Conservation (phyloP, 2,329 filamentous ascomycete species). For the Talaromyces sp. region DNA sequence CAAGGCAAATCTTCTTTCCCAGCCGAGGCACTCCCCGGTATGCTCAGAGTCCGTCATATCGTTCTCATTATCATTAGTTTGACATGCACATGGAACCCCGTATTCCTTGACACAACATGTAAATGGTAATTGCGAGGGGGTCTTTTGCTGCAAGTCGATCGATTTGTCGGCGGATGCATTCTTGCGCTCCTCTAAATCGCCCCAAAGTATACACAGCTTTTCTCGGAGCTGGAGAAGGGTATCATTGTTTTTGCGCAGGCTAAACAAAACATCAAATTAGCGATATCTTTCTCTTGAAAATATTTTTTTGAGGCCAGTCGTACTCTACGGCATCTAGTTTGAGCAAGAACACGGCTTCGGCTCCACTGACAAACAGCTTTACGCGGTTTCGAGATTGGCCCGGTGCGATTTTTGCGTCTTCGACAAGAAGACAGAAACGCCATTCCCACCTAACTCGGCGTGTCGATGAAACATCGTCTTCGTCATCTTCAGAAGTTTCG, state of each 20-base stretch:
- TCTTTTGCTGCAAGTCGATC: slow-evolving; percentile 14
- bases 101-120: slow-evolving; percentile 69
- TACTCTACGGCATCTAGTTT: slow-evolving; percentile 53
- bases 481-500: slow-evolving; percentile 25
- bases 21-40: slow-evolving; percentile 45
- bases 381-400: slow-evolving; percentile 46
- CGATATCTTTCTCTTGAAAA: background rate
- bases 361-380: slow-evolving; percentile 65
- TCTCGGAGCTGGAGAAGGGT: slow-evolving; percentile 57
- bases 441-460: slow-evolving; percentile 63
- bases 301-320: slow-evolving; percentile 17
- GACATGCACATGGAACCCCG: slow-evolving; percentile 47
- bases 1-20: slow-evolving; percentile 61
- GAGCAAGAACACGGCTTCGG: slow-evolving; percentile 54
- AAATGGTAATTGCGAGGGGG: slow-evolving; percentile 57
- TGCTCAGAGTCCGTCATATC: slow-evolving; percentile 23
- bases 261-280: slow-evolving; percentile 20
- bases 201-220: slow-evolving; percentile 76
- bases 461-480: slow-evolving; percentile 15
- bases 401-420: slow-evolving; percentile 55
- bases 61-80: slow-evolving; percentile 18
- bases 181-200: slow-evolving; percentile 73
- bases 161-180: slow-evolving; percentile 23
- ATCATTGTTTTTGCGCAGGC: slow-evolving; percentile 52
- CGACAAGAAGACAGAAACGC: slow-evolving; percentile 74